These are phyloP conservation scores for Coemansia aciculifera DNA, from an alignment of 192 early-diverging fungal genomes.

Conservation along the genomic window DNA sequence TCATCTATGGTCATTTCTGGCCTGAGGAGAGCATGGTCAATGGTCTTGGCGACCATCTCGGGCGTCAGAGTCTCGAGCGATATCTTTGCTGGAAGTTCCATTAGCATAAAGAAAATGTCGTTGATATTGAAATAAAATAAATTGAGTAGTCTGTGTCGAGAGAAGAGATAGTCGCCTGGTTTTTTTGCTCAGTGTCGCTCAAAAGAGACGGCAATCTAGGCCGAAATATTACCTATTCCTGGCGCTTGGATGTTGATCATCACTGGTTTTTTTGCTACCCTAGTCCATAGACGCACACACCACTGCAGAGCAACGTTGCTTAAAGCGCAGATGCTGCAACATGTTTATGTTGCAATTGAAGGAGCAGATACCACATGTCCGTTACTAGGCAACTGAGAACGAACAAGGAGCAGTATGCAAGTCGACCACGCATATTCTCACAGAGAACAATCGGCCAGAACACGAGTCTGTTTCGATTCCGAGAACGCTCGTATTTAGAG, in stretches of 20 bases:
- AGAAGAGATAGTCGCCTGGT: not conserved
- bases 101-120: not conserved
- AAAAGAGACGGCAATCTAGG: conserved; percentile 1
- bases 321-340: not conserved
- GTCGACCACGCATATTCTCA: not conserved
- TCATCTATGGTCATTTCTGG: conserved; percentile 59
- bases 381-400: not conserved
- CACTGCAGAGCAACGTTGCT: not conserved
- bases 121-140: not conserved
- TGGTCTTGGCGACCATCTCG: conserved; percentile 56
- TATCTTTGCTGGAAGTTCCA: conserved; percentile 14
- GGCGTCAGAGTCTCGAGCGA: conserved; percentile 55
- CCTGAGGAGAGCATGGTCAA: conserved; percentile 62
- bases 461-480: conserved; percentile 6
- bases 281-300: not conserved
- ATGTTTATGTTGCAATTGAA: not conserved
- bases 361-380: not conserved
- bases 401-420: not conserved
- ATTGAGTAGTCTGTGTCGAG: not conserved
- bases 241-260: not conserved
- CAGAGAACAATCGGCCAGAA: not conserved
- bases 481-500: not conserved
- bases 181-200: not conserved
- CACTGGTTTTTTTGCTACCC: not conserved
- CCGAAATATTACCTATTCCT: not conserved